Conservation (phyloP, 441 rosid genomes). For the Croton laevigatus region DNA sequence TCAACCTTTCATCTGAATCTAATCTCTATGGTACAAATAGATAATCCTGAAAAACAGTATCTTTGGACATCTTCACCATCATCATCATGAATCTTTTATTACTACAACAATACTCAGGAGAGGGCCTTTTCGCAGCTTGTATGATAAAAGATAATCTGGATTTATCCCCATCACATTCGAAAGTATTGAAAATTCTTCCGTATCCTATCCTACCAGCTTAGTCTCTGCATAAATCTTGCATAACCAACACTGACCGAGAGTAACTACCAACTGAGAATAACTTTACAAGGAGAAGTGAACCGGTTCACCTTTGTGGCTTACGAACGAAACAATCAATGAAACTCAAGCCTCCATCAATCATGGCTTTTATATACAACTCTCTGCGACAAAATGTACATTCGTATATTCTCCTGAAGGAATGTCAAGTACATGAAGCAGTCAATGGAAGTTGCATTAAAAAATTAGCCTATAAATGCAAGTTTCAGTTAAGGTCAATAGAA, state of each 20-base stretch:
- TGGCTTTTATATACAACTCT: constrained; percentile 36
- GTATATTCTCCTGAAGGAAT: constrained; percentile 32
- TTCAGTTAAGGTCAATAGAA: constrained; percentile 10
- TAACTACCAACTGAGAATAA: constrained; percentile 14
- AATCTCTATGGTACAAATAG: constrained; percentile 13
- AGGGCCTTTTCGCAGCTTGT: constrained; percentile 7
- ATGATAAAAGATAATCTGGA: constrained; percentile 16
- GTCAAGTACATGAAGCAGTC: constrained; percentile 19
- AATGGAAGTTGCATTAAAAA: neutral
- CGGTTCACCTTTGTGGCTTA: constrained; percentile 13
- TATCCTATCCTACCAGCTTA: constrained; percentile 17
- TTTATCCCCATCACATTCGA: constrained; percentile 4
- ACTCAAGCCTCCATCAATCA: constrained; percentile 26
- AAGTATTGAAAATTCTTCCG: constrained; percentile 1
- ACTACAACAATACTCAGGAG: neutral
- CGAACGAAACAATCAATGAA: constrained; percentile 21
- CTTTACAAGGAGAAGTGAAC: constrained; percentile 28
- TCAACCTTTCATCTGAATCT: too few species aligned
- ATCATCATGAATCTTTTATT: constrained; percentile 11
- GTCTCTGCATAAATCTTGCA: constrained; percentile 30
- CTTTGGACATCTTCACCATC: too few species aligned
- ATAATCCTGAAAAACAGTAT: constrained; percentile 10
- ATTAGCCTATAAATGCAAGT: neutral
- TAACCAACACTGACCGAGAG: constrained; percentile 10
- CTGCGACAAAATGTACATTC: constrained; percentile 26